Percentiles rank a stretch among this genome's conserved stretches.
Conservation (phyloP, 2,329 filamentous ascomycete species). For the Claviceps quebecensis region DNA sequence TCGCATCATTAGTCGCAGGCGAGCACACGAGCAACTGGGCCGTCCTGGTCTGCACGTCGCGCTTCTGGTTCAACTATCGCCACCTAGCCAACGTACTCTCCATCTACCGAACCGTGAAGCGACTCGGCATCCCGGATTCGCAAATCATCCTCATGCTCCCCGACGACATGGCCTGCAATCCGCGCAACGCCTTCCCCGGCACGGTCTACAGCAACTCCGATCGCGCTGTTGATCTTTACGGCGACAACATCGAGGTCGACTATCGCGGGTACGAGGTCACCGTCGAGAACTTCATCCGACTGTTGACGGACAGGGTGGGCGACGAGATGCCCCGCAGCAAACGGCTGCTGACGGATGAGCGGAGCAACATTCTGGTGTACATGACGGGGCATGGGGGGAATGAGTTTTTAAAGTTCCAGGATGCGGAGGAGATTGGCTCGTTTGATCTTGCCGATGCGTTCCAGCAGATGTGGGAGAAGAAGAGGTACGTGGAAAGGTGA, state of each 20-base stretch:
- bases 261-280: conserved; percentile 97
- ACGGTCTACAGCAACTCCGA: conserved; percentile 98
- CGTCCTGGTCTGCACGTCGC: conserved; percentile 92
- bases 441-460: conserved; percentile 96
- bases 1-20: conserved; percentile 35
- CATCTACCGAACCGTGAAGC: conserved; percentile 94
- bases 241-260: conserved; percentile 97
- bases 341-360: conserved; percentile 81
- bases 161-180: conserved; percentile 99
- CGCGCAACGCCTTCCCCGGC: conserved; percentile 91
- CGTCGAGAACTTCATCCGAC: conserved; percentile 93
- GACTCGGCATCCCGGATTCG: conserved; percentile 90
- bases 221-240: conserved; percentile 87
- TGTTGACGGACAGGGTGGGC: conserved; percentile 86
- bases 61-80: conserved; percentile 99
- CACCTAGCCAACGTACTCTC: conserved; percentile 96
- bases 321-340: conserved; percentile 94
- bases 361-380: conserved; percentile 94
- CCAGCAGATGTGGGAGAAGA: conserved; percentile 99
- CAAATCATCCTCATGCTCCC: conserved; percentile 99
- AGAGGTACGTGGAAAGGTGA: conserved; percentile 41
- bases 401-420: conserved; percentile 96
- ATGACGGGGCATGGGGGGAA: conserved; percentile 98
- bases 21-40: conserved; percentile 99
- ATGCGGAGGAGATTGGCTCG: conserved; percentile 91